These are phyloP conservation scores for Psilocybe mexicana DNA, from an alignment of 1,284 basidiomycete genomes.

Conservation along the genomic window DNA sequence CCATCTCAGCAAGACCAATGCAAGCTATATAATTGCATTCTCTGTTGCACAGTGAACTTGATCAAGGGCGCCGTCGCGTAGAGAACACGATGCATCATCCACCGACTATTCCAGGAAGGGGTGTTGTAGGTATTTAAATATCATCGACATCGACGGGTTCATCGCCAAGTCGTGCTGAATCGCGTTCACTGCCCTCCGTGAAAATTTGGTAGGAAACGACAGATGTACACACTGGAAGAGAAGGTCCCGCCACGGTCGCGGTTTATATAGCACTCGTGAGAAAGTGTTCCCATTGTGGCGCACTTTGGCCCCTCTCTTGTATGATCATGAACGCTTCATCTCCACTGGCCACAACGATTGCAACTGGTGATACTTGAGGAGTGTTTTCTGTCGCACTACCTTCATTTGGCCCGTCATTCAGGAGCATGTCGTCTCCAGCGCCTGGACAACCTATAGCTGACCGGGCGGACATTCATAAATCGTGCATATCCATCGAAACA, in stretches of 20 bases:
- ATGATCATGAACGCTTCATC: conserved; percentile 2
- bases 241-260: not conserved
- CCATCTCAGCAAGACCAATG: too few relatives aligned
- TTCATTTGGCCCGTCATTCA: not conserved
- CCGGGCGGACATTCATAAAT: conserved; percentile 72
- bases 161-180: too few relatives aligned
- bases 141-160: too few relatives aligned
- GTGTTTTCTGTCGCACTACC: not conserved
- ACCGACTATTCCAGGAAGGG: too few relatives aligned
- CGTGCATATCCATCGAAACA: conserved; percentile 72
- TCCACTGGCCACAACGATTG: conserved; percentile 3
- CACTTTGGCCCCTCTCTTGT: conserved; percentile 11
- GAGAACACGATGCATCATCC: too few relatives aligned
- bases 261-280: conserved; percentile 4
- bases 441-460: conserved; percentile 37
- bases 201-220: too few relatives aligned
- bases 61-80: too few relatives aligned
- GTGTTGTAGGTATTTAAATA: too few relatives aligned
- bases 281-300: conserved; percentile 8
- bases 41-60: too few relatives aligned
- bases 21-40: too few relatives aligned
- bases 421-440: conserved; percentile 1
- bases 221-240: too few relatives aligned
- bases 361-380: not conserved
- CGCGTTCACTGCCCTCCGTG: too few relatives aligned